Evolutionary conservation across 768 basidiomycete species (phyloP), one percentile per base, ranked within the genome.

Genomic region (Chiua virens): DNA sequence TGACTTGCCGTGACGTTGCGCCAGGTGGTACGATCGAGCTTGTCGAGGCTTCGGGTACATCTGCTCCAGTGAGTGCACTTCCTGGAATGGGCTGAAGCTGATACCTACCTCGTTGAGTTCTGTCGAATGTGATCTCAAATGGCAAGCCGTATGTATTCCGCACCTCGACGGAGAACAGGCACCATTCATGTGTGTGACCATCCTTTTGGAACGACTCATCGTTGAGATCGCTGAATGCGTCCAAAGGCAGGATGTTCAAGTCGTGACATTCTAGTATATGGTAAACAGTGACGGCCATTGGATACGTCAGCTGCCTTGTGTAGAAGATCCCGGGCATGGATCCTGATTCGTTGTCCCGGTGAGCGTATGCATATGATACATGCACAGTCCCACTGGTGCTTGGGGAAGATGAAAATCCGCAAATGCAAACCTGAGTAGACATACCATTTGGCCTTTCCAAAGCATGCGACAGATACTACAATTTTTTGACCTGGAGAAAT

Each of bases 401-500:
- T 54, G 40, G 35, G 35, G 46, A 39, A 41, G 18, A 42, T 56
- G 14, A 53, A 15, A 13, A 20, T 32, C 17, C 41, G n/a, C 14
- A 38, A 44, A 38, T 27, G 17, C 15, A 37, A 23, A 4, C 49
- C 37, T n/a, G n/a, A 49, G 45, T 25, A 17, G 34, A 76, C 87
- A 62, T 58, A 96, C 95, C 96, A 99, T 55, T 87, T 92, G 47
- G 88, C 81, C 72, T 98, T 98, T 35, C 96, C 96, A 35, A 84
- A 81, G 65, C 92, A 96, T 8, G 74, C 78, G 10, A 99, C 73
- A 15, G 79, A 79, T 25, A 96, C 59, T 0, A 82, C 83, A 4
- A 80, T 58, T 59, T 86, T 87, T 53, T 86, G 83, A 5, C 89
- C 89, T 0, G 93, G 86, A 17, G 70, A 65, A 43, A 96, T 85